These are phyloP conservation scores for Leucocoprinus birnbaumii DNA, from an alignment of 768 basidiomycete genomes.

Conservation along the genomic window DNA sequence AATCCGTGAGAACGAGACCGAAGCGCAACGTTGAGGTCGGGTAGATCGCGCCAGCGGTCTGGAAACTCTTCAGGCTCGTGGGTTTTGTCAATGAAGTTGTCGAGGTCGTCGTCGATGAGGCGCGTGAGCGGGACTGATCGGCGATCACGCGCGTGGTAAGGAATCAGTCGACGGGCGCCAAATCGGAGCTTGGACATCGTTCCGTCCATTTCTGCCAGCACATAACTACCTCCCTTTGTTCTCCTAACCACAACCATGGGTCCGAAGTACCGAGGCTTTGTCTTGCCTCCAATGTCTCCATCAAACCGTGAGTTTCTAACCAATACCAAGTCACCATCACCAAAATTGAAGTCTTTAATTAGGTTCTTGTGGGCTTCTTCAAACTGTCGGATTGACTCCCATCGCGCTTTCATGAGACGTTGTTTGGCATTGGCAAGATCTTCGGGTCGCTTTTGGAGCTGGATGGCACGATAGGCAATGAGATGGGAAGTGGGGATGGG, in stretches of 20 bases:
- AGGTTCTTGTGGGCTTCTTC: conserved; percentile 17
- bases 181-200: conserved; percentile 16
- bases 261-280: conserved; percentile 27
- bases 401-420: conserved; percentile 14
- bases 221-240: conserved; percentile 22
- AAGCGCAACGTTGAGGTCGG: too few relatives aligned
- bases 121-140: background rate
- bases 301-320: conserved; percentile 27
- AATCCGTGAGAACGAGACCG: too few relatives aligned
- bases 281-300: conserved; percentile 23
- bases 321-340: conserved; percentile 26
- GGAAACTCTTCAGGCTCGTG: background rate
- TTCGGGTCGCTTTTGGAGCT: conserved; percentile 21
- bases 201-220: conserved; percentile 23
- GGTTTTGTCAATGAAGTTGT: background rate
- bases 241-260: conserved; percentile 27
- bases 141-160: conserved; percentile 14
- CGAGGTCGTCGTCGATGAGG: background rate
- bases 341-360: conserved; percentile 17
- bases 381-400: conserved; percentile 18
- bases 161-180: conserved; percentile 18
- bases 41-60: too few relatives aligned
- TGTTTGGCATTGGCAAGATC: conserved; percentile 20
- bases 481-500: conserved; percentile 18
- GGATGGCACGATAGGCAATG: conserved; percentile 18